phyloP scores from a whole-genome alignment of 257 asterid species.

The Capsicum pubescens region DNA sequence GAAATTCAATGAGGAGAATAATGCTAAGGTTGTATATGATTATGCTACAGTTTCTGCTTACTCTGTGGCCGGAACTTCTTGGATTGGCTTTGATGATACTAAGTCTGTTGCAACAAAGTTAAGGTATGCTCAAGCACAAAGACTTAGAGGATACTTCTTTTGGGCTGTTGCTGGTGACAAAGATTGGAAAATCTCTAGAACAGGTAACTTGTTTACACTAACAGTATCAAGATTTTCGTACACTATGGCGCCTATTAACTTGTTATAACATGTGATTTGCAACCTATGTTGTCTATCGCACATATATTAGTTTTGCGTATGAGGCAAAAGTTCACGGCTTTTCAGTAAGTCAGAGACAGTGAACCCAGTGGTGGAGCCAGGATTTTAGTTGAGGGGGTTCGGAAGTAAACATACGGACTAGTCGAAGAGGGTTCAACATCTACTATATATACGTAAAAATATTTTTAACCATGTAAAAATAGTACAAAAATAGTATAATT shows the following conservation, averaged over 20 bases:
- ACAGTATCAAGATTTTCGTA: not conserved
- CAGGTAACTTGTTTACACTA: slow-evolving; percentile 44
- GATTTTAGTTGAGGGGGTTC: no score
- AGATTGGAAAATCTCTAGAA: slow-evolving; percentile 59
- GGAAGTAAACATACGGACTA: no score
- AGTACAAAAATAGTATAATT: no score
- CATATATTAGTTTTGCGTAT: not conserved
- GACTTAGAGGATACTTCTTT: slow-evolving; percentile 76
- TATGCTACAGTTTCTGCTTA: slow-evolving; percentile 58
- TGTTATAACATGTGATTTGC: not conserved
- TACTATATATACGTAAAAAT: no score
- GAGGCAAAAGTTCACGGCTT: not conserved
- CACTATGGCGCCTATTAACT: not conserved
- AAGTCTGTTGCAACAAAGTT: slow-evolving; percentile 48
- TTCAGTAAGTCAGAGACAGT: not conserved
- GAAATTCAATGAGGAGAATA: slow-evolving; percentile 52
- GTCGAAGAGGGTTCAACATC: no score
- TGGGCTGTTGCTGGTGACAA: slow-evolving; percentile 76
- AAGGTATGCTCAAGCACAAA: slow-evolving; percentile 51
- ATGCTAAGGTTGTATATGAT: slow-evolving; percentile 62
- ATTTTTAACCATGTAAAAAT: no score
- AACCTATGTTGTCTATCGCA: not conserved
- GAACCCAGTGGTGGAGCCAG: no score
- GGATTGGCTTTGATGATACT: slow-evolving; percentile 83
- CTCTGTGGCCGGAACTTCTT: slow-evolving; percentile 61